A percentile compares a stretch with the other conserved stretches of the same genome.
Evolutionary conservation across 208 protist genomes (phyloP).

Genomic region (Lotmaria passim): DNA sequence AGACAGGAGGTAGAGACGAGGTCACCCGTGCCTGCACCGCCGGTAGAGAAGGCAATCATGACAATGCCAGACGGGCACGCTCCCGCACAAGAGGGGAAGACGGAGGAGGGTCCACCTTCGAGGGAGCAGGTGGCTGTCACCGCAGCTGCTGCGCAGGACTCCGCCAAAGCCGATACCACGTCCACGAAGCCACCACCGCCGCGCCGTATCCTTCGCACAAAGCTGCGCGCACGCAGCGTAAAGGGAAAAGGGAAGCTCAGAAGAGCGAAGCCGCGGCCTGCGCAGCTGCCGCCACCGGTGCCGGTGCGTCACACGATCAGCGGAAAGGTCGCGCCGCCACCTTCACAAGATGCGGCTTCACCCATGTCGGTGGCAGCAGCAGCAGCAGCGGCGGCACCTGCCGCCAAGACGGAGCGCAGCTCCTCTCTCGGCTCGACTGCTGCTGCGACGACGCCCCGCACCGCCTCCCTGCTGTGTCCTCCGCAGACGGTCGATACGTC

Average conservation of each 20-base stretch:
- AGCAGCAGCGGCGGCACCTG: neutral
- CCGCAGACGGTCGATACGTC: constrained; percentile 1
- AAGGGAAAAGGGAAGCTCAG: neutral
- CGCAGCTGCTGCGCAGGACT: neutral
- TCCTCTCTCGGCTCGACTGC: constrained; percentile 2
- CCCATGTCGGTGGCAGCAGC: neutral
- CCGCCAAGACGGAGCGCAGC: neutral
- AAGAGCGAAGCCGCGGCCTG: neutral
- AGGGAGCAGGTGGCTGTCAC: neutral
- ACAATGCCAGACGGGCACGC: neutral
- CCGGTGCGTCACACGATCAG: neutral
- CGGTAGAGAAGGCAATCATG: no score
- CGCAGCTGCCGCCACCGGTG: constrained; percentile 2
- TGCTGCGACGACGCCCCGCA: neutral
- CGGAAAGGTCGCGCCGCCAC: neutral
- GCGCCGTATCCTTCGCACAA: no score
- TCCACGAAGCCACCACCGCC: neutral
- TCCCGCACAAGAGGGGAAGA: neutral
- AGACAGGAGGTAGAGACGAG: no score
- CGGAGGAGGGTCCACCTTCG: no score
- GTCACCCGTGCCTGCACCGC: no score
- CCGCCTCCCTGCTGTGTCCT: neutral
- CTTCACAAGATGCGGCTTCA: neutral
- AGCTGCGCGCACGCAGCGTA: neutral
- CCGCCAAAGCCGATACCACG: neutral